phyloP scores from a whole-genome alignment of 1,284 basidiomycete species.

The Apiotrichum laibachii region DNA sequence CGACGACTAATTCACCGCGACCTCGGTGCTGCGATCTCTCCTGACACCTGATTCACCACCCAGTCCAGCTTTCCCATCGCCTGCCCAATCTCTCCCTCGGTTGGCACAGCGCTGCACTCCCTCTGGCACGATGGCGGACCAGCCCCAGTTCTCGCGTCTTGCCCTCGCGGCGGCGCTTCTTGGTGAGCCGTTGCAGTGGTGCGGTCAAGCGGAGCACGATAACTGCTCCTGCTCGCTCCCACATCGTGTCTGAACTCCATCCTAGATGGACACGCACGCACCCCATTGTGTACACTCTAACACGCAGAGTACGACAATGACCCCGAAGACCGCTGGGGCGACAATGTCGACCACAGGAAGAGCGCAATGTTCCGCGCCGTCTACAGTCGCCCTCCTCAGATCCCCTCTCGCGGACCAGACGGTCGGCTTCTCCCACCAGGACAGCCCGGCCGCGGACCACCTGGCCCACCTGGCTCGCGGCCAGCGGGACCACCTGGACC shows the following conservation, averaged over 20 bases:
- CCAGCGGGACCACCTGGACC: background rate
- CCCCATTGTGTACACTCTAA: slow-evolving; percentile 2
- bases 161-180: slow-evolving; percentile 46
- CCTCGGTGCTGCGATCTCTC: too few relatives aligned
- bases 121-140: background rate
- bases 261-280: background rate
- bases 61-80: too few relatives aligned
- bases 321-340: slow-evolving; percentile 19
- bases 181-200: slow-evolving; percentile 14
- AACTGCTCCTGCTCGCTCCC: too few relatives aligned
- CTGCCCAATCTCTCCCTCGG: too few relatives aligned
- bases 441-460: background rate
- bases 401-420: slow-evolving; percentile 2
- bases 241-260: background rate
- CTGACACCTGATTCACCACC: too few relatives aligned
- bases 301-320: slow-evolving; percentile 49
- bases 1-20: too few relatives aligned
- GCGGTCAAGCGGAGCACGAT: background rate
- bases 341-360: slow-evolving; percentile 28
- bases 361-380: slow-evolving; percentile 43
- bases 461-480: background rate
- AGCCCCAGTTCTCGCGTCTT: slow-evolving; percentile 26
- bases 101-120: too few relatives aligned
- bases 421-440: background rate
- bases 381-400: slow-evolving; percentile 21